A percentile compares a stretch with the other conserved stretches of the same genome.
Conservation (phyloP, 352 stramenopile genomes). For the Phytophthora tentaculata region DNA sequence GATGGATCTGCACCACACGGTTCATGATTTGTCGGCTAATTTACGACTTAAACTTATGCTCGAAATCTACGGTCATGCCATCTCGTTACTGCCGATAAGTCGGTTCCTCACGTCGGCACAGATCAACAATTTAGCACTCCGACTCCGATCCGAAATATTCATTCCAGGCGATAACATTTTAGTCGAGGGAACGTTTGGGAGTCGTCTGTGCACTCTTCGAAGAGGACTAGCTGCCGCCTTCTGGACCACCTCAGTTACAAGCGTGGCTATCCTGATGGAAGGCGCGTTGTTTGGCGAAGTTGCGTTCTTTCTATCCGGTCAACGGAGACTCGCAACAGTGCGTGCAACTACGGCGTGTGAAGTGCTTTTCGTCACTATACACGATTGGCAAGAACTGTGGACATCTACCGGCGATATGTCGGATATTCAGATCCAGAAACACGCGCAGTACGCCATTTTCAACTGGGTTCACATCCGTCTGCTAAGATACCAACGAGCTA, state of each 20-base stretch:
- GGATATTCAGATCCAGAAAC: slow-evolving; percentile 57
- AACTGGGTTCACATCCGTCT: slow-evolving; percentile 60
- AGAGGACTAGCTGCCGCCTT: slow-evolving; percentile 61
- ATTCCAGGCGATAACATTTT: slow-evolving; percentile 74
- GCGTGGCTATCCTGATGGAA: slow-evolving; percentile 63
- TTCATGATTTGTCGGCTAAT: slow-evolving; percentile 72
- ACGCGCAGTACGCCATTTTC: slow-evolving; percentile 62
- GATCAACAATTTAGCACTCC: slow-evolving; percentile 70
- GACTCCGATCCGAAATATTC: slow-evolving; percentile 68
- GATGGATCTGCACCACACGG: slow-evolving; percentile 48
- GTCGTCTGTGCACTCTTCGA: slow-evolving; percentile 60
- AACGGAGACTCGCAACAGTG: slow-evolving; percentile 69
- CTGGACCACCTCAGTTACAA: slow-evolving; percentile 57
- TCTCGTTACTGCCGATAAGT: slow-evolving; percentile 59
- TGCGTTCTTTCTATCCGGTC: slow-evolving; percentile 64
- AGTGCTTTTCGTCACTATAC: slow-evolving; percentile 65
- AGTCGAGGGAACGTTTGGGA: slow-evolving; percentile 62
- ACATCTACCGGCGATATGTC: slow-evolving; percentile 33
- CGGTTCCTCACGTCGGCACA: slow-evolving; percentile 63
- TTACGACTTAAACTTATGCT: slow-evolving; percentile 77
- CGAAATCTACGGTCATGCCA: slow-evolving; percentile 68
- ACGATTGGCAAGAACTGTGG: slow-evolving; percentile 74
- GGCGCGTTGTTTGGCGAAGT: slow-evolving; percentile 75
- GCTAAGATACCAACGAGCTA: slow-evolving; percentile 44
- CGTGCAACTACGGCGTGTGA: slow-evolving; percentile 67